phyloP scores from a whole-genome alignment of 2,329 filamentous ascomycete species.

The Xylariales sp. region DNA sequence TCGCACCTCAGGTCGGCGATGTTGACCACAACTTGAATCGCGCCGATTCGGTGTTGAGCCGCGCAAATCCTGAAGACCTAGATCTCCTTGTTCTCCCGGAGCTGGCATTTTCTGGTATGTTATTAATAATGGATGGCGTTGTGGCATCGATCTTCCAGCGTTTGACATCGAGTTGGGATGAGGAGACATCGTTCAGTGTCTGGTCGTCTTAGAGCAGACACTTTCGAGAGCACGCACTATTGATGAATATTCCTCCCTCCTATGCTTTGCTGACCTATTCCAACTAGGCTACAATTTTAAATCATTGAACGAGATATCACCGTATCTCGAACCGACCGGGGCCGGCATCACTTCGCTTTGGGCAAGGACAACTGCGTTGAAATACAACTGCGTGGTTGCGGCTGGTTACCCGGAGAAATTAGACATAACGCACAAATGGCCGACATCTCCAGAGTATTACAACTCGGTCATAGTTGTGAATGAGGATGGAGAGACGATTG shows the following conservation, averaged over 20 bases:
- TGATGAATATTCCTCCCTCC: too few relatives aligned
- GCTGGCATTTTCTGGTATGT: slow-evolving; percentile 66
- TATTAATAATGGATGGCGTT: too few relatives aligned
- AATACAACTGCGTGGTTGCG: slow-evolving; percentile 62
- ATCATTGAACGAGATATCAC: slow-evolving; percentile 60
- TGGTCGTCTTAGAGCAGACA: too few relatives aligned
- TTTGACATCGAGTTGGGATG: too few relatives aligned
- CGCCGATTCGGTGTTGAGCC: slow-evolving; percentile 59
- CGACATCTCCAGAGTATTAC: slow-evolving; percentile 37
- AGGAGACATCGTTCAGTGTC: too few relatives aligned
- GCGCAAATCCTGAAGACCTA: slow-evolving; percentile 46
- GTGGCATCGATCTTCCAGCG: too few relatives aligned
- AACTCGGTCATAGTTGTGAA: slow-evolving; percentile 50
- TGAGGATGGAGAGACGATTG: slow-evolving; percentile 53
- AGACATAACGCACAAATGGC: slow-evolving; percentile 46
- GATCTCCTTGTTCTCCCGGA: slow-evolving; percentile 73
- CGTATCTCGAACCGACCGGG: slow-evolving; percentile 62
- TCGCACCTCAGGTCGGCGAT: slow-evolving; percentile 65
- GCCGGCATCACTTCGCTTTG: slow-evolving; percentile 66
- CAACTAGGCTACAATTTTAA: slow-evolving; percentile 82
- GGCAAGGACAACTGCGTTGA: slow-evolving; percentile 62
- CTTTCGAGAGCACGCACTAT: too few relatives aligned
- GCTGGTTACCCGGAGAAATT: slow-evolving; percentile 72
- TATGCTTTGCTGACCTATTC: too few relatives aligned
- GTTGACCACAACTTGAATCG: slow-evolving; percentile 65